Percentiles rank a stretch among this genome's conserved stretches.
These are phyloP conservation scores for Nigrograna mackinnonii DNA, from an alignment of 2,329 filamentous ascomycete genomes.

Conservation along the genomic window DNA sequence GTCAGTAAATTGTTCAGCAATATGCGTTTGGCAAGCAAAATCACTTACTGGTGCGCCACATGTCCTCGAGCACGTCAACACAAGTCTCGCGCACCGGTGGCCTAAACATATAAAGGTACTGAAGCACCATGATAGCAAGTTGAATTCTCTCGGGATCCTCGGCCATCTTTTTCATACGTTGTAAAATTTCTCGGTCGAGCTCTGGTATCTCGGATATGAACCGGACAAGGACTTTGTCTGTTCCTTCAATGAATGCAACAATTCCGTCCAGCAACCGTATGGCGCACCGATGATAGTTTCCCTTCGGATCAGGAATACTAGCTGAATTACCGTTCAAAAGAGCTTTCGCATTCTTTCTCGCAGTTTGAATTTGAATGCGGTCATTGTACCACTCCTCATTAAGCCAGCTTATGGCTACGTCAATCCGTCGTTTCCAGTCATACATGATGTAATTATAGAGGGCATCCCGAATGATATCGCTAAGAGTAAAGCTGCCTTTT, in stretches of 20 bases:
- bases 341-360: conserved; percentile 23
- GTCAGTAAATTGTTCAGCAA: conserved; percentile 5
- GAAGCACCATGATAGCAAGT: conserved; percentile 60
- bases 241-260: conserved; percentile 84
- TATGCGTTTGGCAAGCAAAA: conserved; percentile 4
- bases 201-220: conserved; percentile 91
- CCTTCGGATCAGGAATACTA: conserved; percentile 21
- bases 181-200: conserved; percentile 71
- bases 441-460: conserved; percentile 87
- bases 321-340: conserved; percentile 52
- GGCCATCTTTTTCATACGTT: conserved; percentile 68
- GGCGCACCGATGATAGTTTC: conserved; percentile 78
- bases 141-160: conserved; percentile 66
- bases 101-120: conserved; percentile 55
- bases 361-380: conserved; percentile 55
- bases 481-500: conserved; percentile 52
- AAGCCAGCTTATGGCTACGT: conserved; percentile 89
- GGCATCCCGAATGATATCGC: conserved; percentile 74
- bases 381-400: conserved; percentile 99
- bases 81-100: conserved; percentile 62
- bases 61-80: conserved; percentile 60
- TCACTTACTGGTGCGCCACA: conserved; percentile 58
- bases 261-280: conserved; percentile 86
- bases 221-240: conserved; percentile 86
- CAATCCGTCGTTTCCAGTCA: conserved; percentile 87